Percentiles rank a stretch among this genome's conserved stretches.
Evolutionary conservation across 1,139 yeast genomes (phyloP).

Genomic region (Saccharomycopsis crataegensis): DNA sequence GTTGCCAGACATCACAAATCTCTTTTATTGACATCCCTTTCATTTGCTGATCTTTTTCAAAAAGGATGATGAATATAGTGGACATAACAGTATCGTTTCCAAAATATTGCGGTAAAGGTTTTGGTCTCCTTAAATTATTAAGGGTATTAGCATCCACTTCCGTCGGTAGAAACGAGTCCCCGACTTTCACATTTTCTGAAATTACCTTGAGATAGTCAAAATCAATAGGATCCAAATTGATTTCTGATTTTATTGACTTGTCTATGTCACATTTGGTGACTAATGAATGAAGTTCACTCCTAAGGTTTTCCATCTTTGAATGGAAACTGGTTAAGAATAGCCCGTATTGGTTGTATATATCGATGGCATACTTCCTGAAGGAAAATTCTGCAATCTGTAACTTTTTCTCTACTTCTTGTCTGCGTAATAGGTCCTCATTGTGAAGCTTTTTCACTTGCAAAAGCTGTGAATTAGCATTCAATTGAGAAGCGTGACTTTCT

Average conservation of each 20-base stretch:
- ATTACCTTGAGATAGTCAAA: conserved; percentile 15
- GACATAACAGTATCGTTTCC: neutral
- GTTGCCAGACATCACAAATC: neutral
- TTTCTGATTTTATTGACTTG: conserved; percentile 9
- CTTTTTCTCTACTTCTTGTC: neutral
- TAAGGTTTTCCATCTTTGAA: neutral
- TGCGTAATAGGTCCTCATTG: neutral
- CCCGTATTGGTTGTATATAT: conserved; percentile 1
- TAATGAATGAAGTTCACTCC: neutral
- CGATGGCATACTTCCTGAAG: neutral
- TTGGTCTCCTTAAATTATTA: neutral
- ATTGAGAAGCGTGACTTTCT: neutral
- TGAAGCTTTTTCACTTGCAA: neutral
- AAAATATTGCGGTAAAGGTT: conserved; percentile 5
- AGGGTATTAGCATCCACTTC: neutral
- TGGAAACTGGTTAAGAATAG: neutral
- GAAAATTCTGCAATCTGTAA: neutral
- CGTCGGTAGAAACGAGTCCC: neutral
- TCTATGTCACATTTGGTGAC: neutral
- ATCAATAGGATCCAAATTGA: conserved; percentile 17
- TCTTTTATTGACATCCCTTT: conserved; percentile 7
- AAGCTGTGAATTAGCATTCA: neutral
- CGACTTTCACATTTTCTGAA: neutral
- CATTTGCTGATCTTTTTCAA: conserved; percentile 2
- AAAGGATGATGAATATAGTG: conserved; percentile 4